These are phyloP conservation scores for Dryadomyces quercivorus DNA, from an alignment of 2,329 filamentous ascomycete genomes.

Conservation along the genomic window DNA sequence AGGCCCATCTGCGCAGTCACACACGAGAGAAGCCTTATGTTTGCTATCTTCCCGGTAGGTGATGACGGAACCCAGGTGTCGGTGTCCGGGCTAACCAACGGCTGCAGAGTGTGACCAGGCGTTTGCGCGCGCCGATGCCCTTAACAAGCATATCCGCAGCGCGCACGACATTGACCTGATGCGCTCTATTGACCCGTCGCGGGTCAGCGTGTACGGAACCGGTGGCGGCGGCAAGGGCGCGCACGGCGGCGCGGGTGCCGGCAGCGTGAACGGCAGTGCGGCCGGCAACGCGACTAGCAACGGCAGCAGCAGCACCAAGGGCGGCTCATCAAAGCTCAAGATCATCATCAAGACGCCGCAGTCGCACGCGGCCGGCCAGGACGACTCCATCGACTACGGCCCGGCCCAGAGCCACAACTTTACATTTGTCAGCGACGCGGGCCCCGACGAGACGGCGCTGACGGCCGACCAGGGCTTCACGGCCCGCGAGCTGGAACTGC, in stretches of 20 bases:
- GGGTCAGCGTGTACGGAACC: constrained; percentile 45
- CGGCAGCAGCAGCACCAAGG: not conserved
- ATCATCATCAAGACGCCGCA: constrained; percentile 52
- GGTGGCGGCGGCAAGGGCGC: constrained; percentile 7
- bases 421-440: constrained; percentile 27
- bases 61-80: no score
- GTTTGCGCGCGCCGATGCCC: constrained; percentile 88
- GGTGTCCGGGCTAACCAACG: not conserved
- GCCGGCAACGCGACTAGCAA: not conserved
- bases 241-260: not conserved
- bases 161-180: constrained; percentile 95
- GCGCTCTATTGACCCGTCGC: constrained; percentile 63
- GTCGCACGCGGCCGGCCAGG: constrained; percentile 43
- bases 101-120: constrained; percentile 82
- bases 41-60: constrained; percentile 76
- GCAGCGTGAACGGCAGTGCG: not conserved
- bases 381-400: constrained; percentile 32
- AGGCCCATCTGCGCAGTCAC: constrained; percentile 95
- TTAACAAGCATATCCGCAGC: constrained; percentile 97
- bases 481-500: constrained; percentile 48
- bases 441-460: constrained; percentile 45
- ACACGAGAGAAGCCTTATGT: constrained; percentile 98
- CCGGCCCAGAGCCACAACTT: constrained; percentile 26
- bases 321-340: constrained; percentile 40
- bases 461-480: constrained; percentile 51